A percentile compares a stretch with the other conserved stretches of the same genome.
phyloP scores from a whole-genome alignment of 2,329 filamentous ascomycete species.

The Ophiosphaerella korrae region DNA sequence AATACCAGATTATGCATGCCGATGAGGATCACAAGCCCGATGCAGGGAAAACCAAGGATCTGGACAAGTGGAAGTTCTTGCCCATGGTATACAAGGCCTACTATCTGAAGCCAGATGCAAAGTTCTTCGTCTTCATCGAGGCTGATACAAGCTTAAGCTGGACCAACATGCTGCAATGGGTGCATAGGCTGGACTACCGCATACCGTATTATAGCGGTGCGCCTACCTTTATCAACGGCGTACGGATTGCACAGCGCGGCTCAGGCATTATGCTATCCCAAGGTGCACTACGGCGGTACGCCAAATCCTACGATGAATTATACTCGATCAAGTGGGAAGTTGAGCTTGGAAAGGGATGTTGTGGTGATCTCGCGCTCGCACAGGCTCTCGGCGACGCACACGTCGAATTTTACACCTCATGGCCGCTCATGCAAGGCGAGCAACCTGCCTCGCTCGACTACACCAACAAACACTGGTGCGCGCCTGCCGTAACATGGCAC shows the following conservation, averaged over 20 bases:
- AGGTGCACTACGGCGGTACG: slow-evolving; percentile 44
- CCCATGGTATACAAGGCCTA: slow-evolving; percentile 60
- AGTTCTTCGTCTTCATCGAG: slow-evolving; percentile 45
- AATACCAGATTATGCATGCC: slow-evolving; percentile 56
- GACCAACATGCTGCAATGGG: slow-evolving; percentile 48
- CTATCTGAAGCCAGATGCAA: slow-evolving; percentile 32
- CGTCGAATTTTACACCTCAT: slow-evolving; percentile 45
- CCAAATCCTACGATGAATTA: slow-evolving; percentile 37
- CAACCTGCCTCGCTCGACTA: slow-evolving; percentile 49
- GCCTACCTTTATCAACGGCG: slow-evolving; percentile 42
- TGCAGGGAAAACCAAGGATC: slow-evolving; percentile 52
- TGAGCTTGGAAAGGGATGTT: slow-evolving; percentile 40
- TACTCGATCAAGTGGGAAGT: slow-evolving; percentile 42
- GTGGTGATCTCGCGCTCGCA: slow-evolving; percentile 46
- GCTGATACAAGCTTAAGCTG: slow-evolving; percentile 43
- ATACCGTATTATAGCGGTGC: slow-evolving; percentile 51
- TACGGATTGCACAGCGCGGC: slow-evolving; percentile 50
- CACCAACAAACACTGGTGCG: slow-evolving; percentile 49
- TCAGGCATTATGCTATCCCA: slow-evolving; percentile 51
- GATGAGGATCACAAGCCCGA: slow-evolving; percentile 51
- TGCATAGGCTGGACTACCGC: slow-evolving; percentile 45
- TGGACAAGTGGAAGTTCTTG: slow-evolving; percentile 65
- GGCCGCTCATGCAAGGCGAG: slow-evolving; percentile 52
- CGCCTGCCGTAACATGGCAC: slow-evolving; percentile 49
- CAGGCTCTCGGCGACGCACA: slow-evolving; percentile 41